Base-by-base conservation (phyloP, 768 basidiomycete species). In the Tulasnella sp. region DNA sequence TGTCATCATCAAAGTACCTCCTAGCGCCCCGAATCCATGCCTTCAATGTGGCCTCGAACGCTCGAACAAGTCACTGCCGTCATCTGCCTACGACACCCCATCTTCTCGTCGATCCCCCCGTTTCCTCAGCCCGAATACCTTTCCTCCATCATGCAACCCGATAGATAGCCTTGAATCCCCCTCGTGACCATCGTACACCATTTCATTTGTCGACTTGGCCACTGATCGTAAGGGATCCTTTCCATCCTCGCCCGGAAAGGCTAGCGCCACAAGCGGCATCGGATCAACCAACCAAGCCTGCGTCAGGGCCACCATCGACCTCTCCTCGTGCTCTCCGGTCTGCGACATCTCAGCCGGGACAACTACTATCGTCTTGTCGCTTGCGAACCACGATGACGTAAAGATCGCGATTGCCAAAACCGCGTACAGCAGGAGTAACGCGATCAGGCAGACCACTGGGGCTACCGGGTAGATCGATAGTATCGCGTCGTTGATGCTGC, bases 111-210 rank as follows among this genome's bases (percentile, higher is more conserved):
- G 62, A 68, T 68, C 62, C 27, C 62, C 62, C 62, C 62, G 62
- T 68, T 68, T 68, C 18, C 62, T 68, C 31, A 68, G 62, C 36
- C 62, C 62, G 62, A 68, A 68, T 68, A 68, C 62, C 62, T 68
- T 68, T 68, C 62, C 62, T 68, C 62, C 62, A 36, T 36, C 62
- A 34, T 68, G 62, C 36, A 68, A 14, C 9, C 62, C 62, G 62
- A 68, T 68, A 68, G 62, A 68, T 68, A 68, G 34, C 62, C 62
- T 68, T 27, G 62, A 68, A 68, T 68, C 62, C 34, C 62, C 62
- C 31, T 68, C 62, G 27, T 68, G 62, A 68, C 62, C 62, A 68
- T 68, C 62, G 62, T 68, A 68, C 62, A 68, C 62, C 62, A 68
- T 68, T 68, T 68, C 31, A 18, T 68, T 68, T 10, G 27, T 68